These are phyloP conservation scores for Phialophora verrucosa DNA, from an alignment of 2,329 filamentous ascomycete species.

Conservation along the genomic window DNA sequence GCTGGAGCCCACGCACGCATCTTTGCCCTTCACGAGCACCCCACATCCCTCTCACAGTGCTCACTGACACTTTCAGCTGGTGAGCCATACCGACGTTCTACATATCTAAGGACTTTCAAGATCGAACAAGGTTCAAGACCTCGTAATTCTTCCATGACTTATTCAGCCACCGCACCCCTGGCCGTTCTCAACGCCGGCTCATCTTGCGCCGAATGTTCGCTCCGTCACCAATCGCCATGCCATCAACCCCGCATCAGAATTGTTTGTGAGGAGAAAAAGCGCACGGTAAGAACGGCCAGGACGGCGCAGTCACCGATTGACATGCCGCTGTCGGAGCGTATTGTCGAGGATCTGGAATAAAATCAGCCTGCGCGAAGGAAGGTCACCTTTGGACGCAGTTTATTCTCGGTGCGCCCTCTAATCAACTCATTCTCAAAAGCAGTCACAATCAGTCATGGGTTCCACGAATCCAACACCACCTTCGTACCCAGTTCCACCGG, in stretches of 20 bases:
- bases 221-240: background rate
- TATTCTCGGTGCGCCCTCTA: background rate
- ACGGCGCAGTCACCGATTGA: conserved; percentile 17
- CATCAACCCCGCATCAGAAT: conserved; percentile 8
- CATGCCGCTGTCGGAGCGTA: conserved; percentile 15
- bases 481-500: conserved; percentile 33
- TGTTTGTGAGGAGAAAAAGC: background rate
- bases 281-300: conserved; percentile 7
- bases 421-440: background rate
- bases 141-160: background rate
- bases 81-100: background rate
- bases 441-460: conserved; percentile 24
- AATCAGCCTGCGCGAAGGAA: background rate
- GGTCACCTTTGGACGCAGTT: background rate
- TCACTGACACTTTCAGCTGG: background rate
- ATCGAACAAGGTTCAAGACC: background rate
- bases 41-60: background rate
- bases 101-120: background rate
- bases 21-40: background rate
- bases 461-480: conserved; percentile 29
- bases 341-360: background rate
- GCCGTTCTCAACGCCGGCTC: background rate
- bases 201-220: background rate
- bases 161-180: background rate
- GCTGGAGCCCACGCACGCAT: too few relatives aligned